Conservation (phyloP, 2,329 filamentous ascomycete genomes). For the Paraphaeosphaeria minitans region DNA sequence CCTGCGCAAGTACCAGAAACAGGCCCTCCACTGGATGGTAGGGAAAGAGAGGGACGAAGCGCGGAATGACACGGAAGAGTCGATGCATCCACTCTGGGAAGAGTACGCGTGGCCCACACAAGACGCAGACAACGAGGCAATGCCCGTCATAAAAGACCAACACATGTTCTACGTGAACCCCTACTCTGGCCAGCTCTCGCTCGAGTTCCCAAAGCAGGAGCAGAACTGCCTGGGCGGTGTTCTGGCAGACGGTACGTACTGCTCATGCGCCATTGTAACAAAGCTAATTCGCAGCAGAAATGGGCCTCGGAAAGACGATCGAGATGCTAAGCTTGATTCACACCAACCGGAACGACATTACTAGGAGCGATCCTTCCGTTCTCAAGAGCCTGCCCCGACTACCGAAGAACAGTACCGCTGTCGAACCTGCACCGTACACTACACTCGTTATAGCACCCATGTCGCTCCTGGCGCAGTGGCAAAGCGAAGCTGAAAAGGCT, state of each 20-base stretch:
- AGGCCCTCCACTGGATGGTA: conserved; percentile 96
- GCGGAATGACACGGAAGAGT: conserved; percentile 68
- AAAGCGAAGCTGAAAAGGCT: conserved; percentile 90
- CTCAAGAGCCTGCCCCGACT: conserved; percentile 68
- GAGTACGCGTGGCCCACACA: conserved; percentile 89
- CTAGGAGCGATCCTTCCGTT: conserved; percentile 45
- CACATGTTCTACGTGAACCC: conserved; percentile 91
- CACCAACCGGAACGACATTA: conserved; percentile 69
- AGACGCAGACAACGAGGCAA: conserved; percentile 80
- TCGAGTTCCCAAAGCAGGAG: conserved; percentile 91
- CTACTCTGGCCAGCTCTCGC: conserved; percentile 90
- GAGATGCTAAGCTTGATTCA: conserved; percentile 97
- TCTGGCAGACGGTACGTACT: conserved; percentile 70
- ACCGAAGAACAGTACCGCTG: conserved; percentile 59
- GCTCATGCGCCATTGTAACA: neutral
- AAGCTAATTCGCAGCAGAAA: conserved; percentile 60
- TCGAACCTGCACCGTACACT: conserved; percentile 79
- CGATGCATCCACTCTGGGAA: conserved; percentile 98
- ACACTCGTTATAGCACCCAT: conserved; percentile 96
- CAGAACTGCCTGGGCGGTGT: conserved; percentile 94
- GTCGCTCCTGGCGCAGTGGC: conserved; percentile 95
- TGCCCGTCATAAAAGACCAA: conserved; percentile 69
- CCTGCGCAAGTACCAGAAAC: conserved; percentile 90
- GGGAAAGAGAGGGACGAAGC: conserved; percentile 84
- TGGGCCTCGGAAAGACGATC: conserved; percentile 98